Evolutionary conservation across 768 basidiomycete genomes (phyloP).

Genomic region (Termitomyces sp.): DNA sequence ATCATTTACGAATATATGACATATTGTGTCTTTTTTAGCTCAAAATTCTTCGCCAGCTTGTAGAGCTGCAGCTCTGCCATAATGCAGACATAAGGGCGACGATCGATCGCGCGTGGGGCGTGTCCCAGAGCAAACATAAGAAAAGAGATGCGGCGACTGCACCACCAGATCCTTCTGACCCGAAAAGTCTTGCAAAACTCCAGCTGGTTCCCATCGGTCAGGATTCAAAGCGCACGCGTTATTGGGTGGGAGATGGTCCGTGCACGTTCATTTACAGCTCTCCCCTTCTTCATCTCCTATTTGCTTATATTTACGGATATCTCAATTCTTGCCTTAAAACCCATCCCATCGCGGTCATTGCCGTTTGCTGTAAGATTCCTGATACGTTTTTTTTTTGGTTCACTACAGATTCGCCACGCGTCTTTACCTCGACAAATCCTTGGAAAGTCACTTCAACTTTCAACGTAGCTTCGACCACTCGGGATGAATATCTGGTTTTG

Average conservation of each 20-base stretch:
- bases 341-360: conserved; percentile 34
- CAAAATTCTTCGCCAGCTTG: conserved; percentile 77
- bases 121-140: conserved; percentile 81
- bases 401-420: conserved; percentile 72
- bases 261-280: conserved; percentile 35
- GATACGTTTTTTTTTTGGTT: conserved; percentile 22
- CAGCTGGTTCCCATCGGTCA: conserved; percentile 73
- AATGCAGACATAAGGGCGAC: conserved; percentile 61
- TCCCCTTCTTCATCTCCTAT: conserved; percentile 38
- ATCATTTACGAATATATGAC: conserved; percentile 10
- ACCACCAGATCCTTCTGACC: conserved; percentile 56
- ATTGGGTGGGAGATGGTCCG: conserved; percentile 89
- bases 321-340: conserved; percentile 40
- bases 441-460: conserved; percentile 87
- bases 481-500: conserved; percentile 66
- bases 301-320: conserved; percentile 71
- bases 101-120: conserved; percentile 87
- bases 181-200: conserved; percentile 63
- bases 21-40: conserved; percentile 45
- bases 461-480: conserved; percentile 64
- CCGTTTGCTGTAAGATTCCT: conserved; percentile 26
- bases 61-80: conserved; percentile 79
- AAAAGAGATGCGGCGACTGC: conserved; percentile 61
- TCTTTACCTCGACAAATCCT: conserved; percentile 84
- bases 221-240: conserved; percentile 72